Base-by-base conservation (phyloP, 2,329 filamentous ascomycete genomes). In the Arthrobotrys conoides region DNA sequence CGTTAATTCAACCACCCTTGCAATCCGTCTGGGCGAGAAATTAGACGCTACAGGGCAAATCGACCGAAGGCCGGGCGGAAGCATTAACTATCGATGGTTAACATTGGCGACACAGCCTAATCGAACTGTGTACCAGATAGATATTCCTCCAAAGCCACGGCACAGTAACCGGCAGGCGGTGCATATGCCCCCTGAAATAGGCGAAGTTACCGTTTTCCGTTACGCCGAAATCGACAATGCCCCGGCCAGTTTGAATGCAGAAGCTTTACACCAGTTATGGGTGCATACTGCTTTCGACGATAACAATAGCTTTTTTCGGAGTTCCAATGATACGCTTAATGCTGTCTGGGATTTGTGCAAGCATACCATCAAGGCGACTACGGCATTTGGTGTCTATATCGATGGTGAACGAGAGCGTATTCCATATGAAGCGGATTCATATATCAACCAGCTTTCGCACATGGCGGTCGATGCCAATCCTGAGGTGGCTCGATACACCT, bases 221-320 rank as follows among this genome's bases (percentile, higher is more conserved):
- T 71, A 71, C 22, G 46, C 44, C 14, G 68, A 71, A 57, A 71
- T 71, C 57, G 57, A 71, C 22, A 71, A 71, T 24, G 68, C 57
- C 41, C 68, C 68, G n/a, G 20, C 33, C 12, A 48, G 12, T 10
- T 22, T 71, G 18, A 46, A 36, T 9, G 22, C 68, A 6, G 18
- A 22, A 16, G 22, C 46, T 3, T 9, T 71, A 24, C 33, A 41
- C 10, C 68, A 71, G 30, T 44, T 51, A 8, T 71, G 30, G 20
- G 57, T 71, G 6, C 68, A 71, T 14, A 65, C 68, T 5, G 57
- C 68, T 9, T 71, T 71, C 22, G 46, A 71, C 46, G 55, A 61
- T 12, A 51, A 44, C 14, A 48, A 18, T 22, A 48, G 68, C 33
- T 27, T 38, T 9, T 71, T 71, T 27, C 30, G 41, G 20, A 71